Conservation (phyloP, 139 green algal species). For the Closterium sp. region DNA sequence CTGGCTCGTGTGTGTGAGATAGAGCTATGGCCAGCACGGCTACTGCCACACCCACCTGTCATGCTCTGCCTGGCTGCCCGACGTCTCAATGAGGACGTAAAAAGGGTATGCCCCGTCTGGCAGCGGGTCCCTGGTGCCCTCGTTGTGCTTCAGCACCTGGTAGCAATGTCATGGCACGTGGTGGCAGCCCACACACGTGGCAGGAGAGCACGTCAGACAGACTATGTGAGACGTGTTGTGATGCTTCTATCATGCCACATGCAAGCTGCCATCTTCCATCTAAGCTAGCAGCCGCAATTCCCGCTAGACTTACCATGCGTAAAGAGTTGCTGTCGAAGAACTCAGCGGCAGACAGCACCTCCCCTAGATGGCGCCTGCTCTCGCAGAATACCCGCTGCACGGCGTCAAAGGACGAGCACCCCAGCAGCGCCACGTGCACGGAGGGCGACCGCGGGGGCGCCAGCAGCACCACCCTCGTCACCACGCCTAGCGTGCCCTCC, state of each 20-base stretch:
- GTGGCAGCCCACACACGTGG: conserved; percentile 22
- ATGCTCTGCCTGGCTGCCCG: conserved; percentile 57
- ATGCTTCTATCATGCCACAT: no score
- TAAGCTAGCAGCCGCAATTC: no score
- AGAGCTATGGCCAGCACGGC: no score
- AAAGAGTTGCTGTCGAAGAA: conserved; percentile 77
- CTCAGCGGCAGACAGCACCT: conserved; percentile 86
- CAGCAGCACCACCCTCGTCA: conserved; percentile 68
- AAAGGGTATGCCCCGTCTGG: conserved; percentile 60
- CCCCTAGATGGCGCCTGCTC: conserved; percentile 71
- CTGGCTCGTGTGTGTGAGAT: no score
- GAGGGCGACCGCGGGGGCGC: conserved; percentile 66
- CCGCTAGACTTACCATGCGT: background rate
- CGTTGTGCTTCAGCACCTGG: conserved; percentile 42
- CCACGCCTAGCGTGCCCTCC: conserved; percentile 87
- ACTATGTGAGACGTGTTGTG: no score
- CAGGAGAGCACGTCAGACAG: background rate
- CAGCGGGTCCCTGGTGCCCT: conserved; percentile 33
- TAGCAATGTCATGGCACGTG: background rate
- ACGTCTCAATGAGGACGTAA: conserved; percentile 90
- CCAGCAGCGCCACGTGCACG: conserved; percentile 75
- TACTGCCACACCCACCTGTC: conserved; percentile 55
- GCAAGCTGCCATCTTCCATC: no score
- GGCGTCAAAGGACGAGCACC: conserved; percentile 60
- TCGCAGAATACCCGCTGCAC: conserved; percentile 62